Percentiles rank a stretch among this genome's conserved stretches.
phyloP scores from a whole-genome alignment of 495 filamentous ascomycete genomes.

The Penicillium pulvis region DNA sequence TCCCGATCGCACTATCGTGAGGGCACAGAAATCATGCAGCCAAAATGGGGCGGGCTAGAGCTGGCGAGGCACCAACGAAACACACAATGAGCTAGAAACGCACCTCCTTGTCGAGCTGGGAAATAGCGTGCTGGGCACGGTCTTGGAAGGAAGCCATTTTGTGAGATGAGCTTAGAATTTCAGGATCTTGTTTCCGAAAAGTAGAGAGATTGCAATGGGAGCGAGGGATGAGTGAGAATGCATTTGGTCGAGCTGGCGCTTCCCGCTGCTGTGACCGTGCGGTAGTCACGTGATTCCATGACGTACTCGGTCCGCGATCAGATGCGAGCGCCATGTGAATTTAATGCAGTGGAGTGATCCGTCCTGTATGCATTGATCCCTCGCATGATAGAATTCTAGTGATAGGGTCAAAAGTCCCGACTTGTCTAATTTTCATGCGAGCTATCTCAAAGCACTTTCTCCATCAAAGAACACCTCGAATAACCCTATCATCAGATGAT shows the following conservation, averaged over 20 bases:
- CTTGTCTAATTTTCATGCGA: neutral
- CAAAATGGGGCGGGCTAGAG: constrained; percentile 19
- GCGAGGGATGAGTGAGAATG: constrained; percentile 33
- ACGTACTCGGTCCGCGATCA: constrained; percentile 21
- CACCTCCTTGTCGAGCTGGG: constrained; percentile 97
- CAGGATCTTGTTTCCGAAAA: constrained; percentile 7
- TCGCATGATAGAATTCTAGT: neutral
- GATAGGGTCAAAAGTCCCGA: neutral
- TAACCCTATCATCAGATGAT: neutral
- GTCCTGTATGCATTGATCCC: neutral
- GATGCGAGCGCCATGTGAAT: constrained; percentile 12
- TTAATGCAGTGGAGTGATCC: constrained; percentile 1
- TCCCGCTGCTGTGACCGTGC: constrained; percentile 23
- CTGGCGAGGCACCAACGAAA: constrained; percentile 26
- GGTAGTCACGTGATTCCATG: constrained; percentile 31
- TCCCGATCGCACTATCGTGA: constrained; percentile 10
- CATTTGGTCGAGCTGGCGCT: constrained; percentile 31
- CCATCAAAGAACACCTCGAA: neutral
- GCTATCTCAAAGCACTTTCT: neutral
- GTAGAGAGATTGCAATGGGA: constrained; percentile 18
- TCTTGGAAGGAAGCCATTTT: constrained; percentile 82
- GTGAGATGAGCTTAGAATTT: constrained; percentile 12
- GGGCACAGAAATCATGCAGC: constrained; percentile 19
- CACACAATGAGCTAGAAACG: constrained; percentile 44
- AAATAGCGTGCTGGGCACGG: constrained; percentile 82